Evolutionary conservation across 805 yeast genomes (phyloP).

Genomic region (Wickerhamomyces bovis): DNA sequence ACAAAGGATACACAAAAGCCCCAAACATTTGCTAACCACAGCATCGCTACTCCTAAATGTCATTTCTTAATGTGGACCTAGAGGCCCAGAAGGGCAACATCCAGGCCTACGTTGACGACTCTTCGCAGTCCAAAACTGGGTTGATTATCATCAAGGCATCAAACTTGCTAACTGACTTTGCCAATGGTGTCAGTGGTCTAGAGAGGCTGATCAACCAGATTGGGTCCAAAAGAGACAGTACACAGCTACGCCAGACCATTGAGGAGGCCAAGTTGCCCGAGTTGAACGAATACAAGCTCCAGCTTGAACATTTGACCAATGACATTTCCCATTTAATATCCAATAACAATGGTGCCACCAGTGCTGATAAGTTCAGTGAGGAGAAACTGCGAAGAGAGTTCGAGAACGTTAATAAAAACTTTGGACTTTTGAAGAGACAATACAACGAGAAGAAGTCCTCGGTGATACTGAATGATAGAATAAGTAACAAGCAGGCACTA

Average conservation of each 20-base stretch:
- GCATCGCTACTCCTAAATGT: conserved; percentile 11
- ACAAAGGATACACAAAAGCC: not conserved
- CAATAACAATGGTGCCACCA: conserved; percentile 6
- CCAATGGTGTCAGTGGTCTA: conserved; percentile 42
- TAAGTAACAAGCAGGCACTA: conserved; percentile 10
- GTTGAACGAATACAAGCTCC: conserved; percentile 23
- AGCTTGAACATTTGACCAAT: conserved; percentile 28
- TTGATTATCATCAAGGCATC: conserved; percentile 23
- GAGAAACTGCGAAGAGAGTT: conserved; percentile 51
- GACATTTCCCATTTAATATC: conserved; percentile 20
- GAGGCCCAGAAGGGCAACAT: conserved; percentile 21
- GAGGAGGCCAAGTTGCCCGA: conserved; percentile 17
- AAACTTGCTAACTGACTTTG: conserved; percentile 33
- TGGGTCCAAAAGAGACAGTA: conserved; percentile 41
- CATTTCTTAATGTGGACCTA: conserved; percentile 24
- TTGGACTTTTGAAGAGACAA: conserved; percentile 34
- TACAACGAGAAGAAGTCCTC: conserved; percentile 46
- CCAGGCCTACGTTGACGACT: not conserved
- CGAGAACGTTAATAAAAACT: conserved; percentile 42
- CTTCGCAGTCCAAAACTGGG: conserved; percentile 12
- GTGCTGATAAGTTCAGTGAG: conserved; percentile 23
- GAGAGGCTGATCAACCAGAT: conserved; percentile 43
- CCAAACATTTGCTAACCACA: not conserved
- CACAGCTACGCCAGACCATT: conserved; percentile 29
- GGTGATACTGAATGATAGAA: conserved; percentile 28